phyloP scores from a whole-genome alignment of 1,139 yeast species.

The Protomyces inouyei region DNA sequence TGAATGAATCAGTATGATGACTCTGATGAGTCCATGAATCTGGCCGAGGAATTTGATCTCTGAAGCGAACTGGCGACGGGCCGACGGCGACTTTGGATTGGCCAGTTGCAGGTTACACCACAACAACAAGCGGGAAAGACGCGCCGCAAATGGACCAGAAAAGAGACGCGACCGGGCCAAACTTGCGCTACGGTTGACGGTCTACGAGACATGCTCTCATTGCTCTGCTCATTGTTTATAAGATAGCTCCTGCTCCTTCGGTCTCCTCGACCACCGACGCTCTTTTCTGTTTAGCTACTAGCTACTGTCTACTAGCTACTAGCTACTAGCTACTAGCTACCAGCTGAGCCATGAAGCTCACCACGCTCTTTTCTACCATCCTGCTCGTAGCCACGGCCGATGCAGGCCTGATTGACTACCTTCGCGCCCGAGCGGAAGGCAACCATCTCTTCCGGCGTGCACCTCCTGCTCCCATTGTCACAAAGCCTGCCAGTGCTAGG shows the following conservation, averaged over 20 bases:
- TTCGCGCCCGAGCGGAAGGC: background rate
- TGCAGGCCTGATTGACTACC: background rate
- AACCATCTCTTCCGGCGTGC: background rate
- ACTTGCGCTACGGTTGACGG: too few species aligned
- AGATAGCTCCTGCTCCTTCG: background rate
- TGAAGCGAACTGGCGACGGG: too few species aligned
- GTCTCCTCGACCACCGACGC: background rate
- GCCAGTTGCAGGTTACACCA: too few species aligned
- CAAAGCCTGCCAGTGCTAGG: background rate
- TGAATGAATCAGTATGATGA: too few species aligned
- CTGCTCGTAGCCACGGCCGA: background rate
- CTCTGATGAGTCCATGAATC: too few species aligned
- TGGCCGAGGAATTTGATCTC: too few species aligned
- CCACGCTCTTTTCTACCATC: background rate
- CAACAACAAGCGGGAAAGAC: too few species aligned
- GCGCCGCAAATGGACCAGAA: too few species aligned
- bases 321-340: background rate
- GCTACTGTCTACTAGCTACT: background rate
- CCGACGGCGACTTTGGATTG: too few species aligned
- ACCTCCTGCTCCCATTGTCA: background rate
- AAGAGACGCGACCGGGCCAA: too few species aligned
- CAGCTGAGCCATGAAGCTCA: background rate
- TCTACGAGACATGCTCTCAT: too few species aligned
- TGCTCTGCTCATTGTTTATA: too few species aligned
- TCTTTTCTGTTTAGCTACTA: background rate